phyloP scores from a whole-genome alignment of 169 alveolate species.

The Plasmodium gonderi region DNA sequence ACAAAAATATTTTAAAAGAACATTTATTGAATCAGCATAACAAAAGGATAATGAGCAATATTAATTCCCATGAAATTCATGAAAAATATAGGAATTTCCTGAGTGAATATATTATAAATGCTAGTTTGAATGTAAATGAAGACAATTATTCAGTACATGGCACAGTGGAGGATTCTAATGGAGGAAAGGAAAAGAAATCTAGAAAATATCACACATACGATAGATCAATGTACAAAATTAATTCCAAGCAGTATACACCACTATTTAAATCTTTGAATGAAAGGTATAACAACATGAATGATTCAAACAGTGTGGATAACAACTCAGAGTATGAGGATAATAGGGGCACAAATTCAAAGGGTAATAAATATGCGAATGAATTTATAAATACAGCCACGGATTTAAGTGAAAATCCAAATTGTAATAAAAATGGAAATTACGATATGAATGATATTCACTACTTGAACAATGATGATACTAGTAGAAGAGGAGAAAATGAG shows the following conservation, averaged over 20 bases:
- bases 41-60: not conserved
- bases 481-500: not conserved
- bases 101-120: not conserved
- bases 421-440: too few species aligned
- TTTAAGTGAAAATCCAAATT: too few species aligned
- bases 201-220: slow-evolving; percentile 30
- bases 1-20: slow-evolving; percentile 31
- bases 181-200: slow-evolving; percentile 4
- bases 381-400: too few species aligned
- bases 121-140: slow-evolving; percentile 3
- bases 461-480: not conserved
- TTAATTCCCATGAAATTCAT: not conserved
- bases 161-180: not conserved
- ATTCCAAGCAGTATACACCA: slow-evolving; percentile 17
- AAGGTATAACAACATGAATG: not conserved
- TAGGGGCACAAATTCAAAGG: not conserved
- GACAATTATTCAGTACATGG: slow-evolving; percentile 4
- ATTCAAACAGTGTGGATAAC: not conserved
- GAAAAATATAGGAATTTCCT: slow-evolving; percentile 36
- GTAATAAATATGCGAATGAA: too few species aligned
- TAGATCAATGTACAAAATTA: not conserved
- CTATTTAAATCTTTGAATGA: slow-evolving; percentile 17
- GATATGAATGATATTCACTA: not conserved
- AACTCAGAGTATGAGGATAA: not conserved
- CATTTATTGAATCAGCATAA: slow-evolving; percentile 3